Percentiles rank a stretch among this genome's conserved stretches.
Evolutionary conservation across 1,284 basidiomycete genomes (phyloP).

Genomic region (Cryptococcus sp.): DNA sequence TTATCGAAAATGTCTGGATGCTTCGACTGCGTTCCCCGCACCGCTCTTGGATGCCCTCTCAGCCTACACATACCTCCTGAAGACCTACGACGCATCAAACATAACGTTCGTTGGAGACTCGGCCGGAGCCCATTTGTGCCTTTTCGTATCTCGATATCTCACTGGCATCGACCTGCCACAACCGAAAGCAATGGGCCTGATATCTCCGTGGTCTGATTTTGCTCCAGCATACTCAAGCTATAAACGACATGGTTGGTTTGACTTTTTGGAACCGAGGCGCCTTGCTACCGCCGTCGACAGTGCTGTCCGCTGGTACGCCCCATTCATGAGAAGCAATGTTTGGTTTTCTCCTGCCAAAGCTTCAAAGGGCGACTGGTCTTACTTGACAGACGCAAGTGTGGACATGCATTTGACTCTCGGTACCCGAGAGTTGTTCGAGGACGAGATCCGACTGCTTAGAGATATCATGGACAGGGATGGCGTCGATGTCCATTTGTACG

Average conservation of each 20-base stretch:
- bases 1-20: conserved; percentile 19
- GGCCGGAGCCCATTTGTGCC: conserved; percentile 62
- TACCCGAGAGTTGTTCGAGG: conserved; percentile 31
- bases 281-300: conserved; percentile 10
- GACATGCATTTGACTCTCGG: conserved; percentile 36
- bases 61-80: conserved; percentile 58
- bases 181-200: conserved; percentile 54
- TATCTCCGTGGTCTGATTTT: conserved; percentile 59
- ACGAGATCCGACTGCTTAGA: conserved; percentile 27
- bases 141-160: conserved; percentile 44
- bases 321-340: neutral
- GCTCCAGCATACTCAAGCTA: conserved; percentile 17
- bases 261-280: conserved; percentile 11
- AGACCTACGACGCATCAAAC: conserved; percentile 51
- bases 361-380: conserved; percentile 11
- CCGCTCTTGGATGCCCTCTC: conserved; percentile 59
- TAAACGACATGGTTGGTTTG: conserved; percentile 5
- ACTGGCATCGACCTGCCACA: conserved; percentile 44
- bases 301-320: conserved; percentile 15
- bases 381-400: conserved; percentile 9
- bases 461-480: conserved; percentile 30
- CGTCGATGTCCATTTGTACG: conserved; percentile 19
- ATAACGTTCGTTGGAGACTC: conserved; percentile 62
- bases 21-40: conserved; percentile 53
- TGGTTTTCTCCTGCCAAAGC: conserved; percentile 25